phyloP scores from a whole-genome alignment of 1,139 yeast genomes.

The Debaryomyces singareniensis region DNA sequence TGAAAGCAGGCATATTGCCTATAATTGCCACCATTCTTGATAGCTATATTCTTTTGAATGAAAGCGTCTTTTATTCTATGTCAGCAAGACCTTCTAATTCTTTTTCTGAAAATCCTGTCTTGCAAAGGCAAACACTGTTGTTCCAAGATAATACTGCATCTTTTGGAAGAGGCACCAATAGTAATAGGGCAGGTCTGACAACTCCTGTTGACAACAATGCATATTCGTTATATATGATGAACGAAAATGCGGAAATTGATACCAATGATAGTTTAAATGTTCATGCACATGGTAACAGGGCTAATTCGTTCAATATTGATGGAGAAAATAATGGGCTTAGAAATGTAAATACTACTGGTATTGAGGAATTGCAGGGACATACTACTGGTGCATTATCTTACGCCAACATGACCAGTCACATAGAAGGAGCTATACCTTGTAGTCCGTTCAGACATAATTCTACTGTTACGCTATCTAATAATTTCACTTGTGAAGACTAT shows the following conservation, averaged over 20 bases:
- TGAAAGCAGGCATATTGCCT: constrained; percentile 87
- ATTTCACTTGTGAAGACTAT: constrained; percentile 26
- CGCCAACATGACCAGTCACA: constrained; percentile 11
- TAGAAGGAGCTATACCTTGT: no score
- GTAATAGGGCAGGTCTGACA: constrained; percentile 2
- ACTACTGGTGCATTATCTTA: neutral
- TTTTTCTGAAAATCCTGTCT: constrained; percentile 1
- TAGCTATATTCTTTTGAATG: constrained; percentile 56
- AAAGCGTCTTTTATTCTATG: constrained; percentile 29
- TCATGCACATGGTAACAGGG: constrained; percentile 1
- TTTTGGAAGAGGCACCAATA: constrained; percentile 1
- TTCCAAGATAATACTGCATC: constrained; percentile 1
- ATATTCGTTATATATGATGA: constrained; percentile 2
- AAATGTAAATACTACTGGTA: constrained; percentile 5
- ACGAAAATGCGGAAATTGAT: constrained; percentile 1
- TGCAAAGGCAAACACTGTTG: neutral
- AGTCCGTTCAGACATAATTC: neutral
- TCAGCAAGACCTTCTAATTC: constrained; percentile 12
- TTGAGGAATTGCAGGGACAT: constrained; percentile 3
- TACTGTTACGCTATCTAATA: neutral
- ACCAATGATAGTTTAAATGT: constrained; percentile 2
- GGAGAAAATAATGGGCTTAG: constrained; percentile 1
- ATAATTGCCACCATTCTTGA: constrained; percentile 88
- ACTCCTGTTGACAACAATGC: constrained; percentile 4
- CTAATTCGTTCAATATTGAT: neutral